Base-by-base conservation (phyloP, 148 eudicot species). In the Cornus suecica region DNA sequence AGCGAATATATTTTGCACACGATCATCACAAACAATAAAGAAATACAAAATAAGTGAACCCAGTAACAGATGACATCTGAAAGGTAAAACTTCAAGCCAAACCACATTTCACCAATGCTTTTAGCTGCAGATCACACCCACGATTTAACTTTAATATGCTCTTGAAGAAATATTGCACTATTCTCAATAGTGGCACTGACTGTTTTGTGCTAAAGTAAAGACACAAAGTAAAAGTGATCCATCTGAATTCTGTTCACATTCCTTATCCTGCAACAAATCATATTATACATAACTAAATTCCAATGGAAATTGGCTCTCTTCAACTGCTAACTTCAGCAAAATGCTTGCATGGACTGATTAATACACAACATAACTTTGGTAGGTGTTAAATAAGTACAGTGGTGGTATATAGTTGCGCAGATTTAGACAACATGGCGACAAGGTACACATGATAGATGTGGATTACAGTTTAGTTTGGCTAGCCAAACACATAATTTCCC, bases 241-340 rank as follows among this genome's bases (percentile, higher is more conserved):
- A 62, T 37, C 34, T 5, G 15, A 58, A 58, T 41, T 32, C 32
- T 20, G 0, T 34, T 24, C 41, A 61, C 45, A 16, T 29, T 68
- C 68, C 73, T 68, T 54, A 14, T 13, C 70, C 72, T 56, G 73
- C 73, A 68, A 56, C 25, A 76, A 11, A 76, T 23, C 18, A 11
- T 26, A 30, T 30, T 16, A 9, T 29, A 34, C 9, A 76, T 14
- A 54, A n/a, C 15, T 32, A 2, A 22, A 51, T 62, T 28, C 68
- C 24, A 4, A 37, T 9, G n/a, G 26, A 63, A 58, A 54, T 34
- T 60, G 20, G 73, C 56, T 52, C 63, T 64, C 14, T 61, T 24
- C 48, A 71, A 32, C 23, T 10, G 11, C 31, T 28, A 11, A 56
- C 52, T 45, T 45, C 48, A 18, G 20, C 30, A 26, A 70, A 29